phyloP scores from a whole-genome alignment of 179 eudicot genomes.

The Patellifolia procumbens region DNA sequence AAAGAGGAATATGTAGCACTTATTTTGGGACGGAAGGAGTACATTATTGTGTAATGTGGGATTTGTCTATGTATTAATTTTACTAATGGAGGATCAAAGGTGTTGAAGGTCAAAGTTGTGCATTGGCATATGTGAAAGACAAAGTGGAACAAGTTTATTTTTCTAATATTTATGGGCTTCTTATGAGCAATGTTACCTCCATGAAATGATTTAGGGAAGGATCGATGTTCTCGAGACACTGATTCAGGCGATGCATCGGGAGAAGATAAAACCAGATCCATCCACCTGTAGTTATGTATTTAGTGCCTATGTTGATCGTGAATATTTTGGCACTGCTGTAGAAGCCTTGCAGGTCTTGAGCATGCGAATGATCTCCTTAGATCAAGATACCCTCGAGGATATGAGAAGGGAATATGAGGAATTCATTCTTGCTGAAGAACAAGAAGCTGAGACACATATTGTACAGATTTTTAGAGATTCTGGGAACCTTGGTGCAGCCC shows the following conservation, averaged over 20 bases:
- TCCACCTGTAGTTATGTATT: conserved; percentile 67
- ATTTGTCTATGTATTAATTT: too few relatives aligned
- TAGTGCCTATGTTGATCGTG: conserved; percentile 51
- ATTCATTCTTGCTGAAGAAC: conserved; percentile 55
- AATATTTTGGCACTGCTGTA: conserved; percentile 58
- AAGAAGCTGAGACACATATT: conserved; percentile 55
- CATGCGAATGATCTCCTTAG: conserved; percentile 74
- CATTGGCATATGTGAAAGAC: too few relatives aligned
- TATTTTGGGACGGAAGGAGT: too few relatives aligned
- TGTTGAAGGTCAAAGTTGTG: too few relatives aligned
- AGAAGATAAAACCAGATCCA: conserved; percentile 68
- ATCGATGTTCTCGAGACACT: conserved; percentile 63
- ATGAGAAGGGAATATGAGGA: conserved; percentile 44
- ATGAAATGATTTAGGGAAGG: conserved; percentile 50
- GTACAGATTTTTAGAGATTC: conserved; percentile 39
- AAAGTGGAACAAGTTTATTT: too few relatives aligned
- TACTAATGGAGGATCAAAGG: too few relatives aligned
- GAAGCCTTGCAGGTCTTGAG: conserved; percentile 90
- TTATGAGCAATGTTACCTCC: conserved; percentile 9
- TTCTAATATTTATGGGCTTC: too few relatives aligned
- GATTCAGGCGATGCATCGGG: conserved; percentile 56
- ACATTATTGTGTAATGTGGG: too few relatives aligned
- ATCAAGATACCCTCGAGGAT: conserved; percentile 38
- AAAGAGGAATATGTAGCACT: too few relatives aligned
- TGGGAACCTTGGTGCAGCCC: conserved; percentile 48